Base-by-base conservation (phyloP, 768 basidiomycete species). In the Pleurotus sapidus region DNA sequence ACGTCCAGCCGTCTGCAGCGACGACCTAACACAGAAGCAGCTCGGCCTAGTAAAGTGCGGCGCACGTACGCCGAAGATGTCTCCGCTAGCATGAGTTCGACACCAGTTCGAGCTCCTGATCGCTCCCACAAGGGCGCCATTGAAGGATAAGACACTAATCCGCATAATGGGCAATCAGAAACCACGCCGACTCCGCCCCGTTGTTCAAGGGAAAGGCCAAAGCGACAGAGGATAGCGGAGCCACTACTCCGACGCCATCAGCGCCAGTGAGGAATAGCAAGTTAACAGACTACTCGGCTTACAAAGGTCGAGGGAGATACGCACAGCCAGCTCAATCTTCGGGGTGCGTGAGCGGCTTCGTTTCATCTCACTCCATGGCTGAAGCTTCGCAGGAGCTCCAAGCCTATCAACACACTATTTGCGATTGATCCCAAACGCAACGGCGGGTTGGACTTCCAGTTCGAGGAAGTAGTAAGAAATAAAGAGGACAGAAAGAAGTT, bases 401-500 rank as follows among this genome's bases (percentile, higher is more conserved):
- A 73, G 24, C 81, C 84, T 2, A 84, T 90, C 63, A 90, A 87
- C 61, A 76, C 83, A 5, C 67, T 73, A 7, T 94, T 83, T 67
- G 81, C 82, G 55, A 88, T 95, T 50, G 77, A 90, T 61, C 81
- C 84, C 3, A 70, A 71, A 6, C 74, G 70, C 37, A 96, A 96
- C 66, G 75, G 77, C 0, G 93, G 91, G 0, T 46, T 83, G 8
- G 72, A 74, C 43, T 88, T 81, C 67, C 84, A 87, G 61, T 96
- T 80, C 64, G 88, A 93, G 45, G 85, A 87, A 49, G 91, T 93
- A 14, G 88, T 92, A 11, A 77, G 93, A 24, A 77, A 75, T 40
- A 87, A 79, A 63, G 80, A 81, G 15, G 81, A 83, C 34, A 76
- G 95, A 30, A 78, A 77, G 61, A 73, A 74, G 51, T 78, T 96